Percentiles rank a stretch among this genome's conserved stretches.
Conservation (phyloP, 228 moss, liverwort and hornwort genomes). For the Sphagnum magellanicum region DNA sequence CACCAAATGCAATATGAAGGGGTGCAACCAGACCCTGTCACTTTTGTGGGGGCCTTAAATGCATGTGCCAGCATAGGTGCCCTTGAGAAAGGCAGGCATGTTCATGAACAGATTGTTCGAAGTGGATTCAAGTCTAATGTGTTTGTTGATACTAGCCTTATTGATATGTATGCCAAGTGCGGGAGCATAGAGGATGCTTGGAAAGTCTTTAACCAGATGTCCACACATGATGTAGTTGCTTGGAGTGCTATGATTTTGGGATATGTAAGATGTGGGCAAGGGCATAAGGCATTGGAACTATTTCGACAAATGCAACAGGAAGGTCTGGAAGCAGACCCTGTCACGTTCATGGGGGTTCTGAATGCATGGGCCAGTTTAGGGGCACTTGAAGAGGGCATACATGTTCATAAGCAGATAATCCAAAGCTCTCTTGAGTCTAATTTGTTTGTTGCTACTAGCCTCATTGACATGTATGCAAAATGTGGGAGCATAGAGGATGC, state of each 20-base stretch:
- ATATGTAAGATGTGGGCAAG: neutral
- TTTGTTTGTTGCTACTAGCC: slow-evolving; percentile 1
- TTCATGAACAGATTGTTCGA: neutral
- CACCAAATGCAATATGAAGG: slow-evolving; percentile 1
- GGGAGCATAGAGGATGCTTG: neutral
- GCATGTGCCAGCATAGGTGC: neutral
- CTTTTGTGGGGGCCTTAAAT: slow-evolving; percentile 4
- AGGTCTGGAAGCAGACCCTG: neutral
- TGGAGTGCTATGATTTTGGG: neutral
- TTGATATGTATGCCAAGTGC: neutral
- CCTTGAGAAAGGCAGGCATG: neutral
- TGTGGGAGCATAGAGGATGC: slow-evolving; percentile 9
- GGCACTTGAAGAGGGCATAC: neutral
- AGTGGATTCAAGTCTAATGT: neutral
- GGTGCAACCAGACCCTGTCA: slow-evolving; percentile 1
- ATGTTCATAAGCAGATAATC: neutral
- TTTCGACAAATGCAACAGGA: slow-evolving; percentile 5
- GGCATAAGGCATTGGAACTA: neutral
- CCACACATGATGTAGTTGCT: neutral
- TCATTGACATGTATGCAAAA: slow-evolving; percentile 4
- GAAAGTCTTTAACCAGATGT: slow-evolving; percentile 1
- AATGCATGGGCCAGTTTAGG: neutral
- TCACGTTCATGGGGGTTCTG: neutral
- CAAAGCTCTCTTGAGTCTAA: slow-evolving; percentile 3
- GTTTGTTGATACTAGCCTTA: neutral